These are phyloP conservation scores for Inosperma sp. DNA, from an alignment of 768 basidiomycete species.

Conservation along the genomic window DNA sequence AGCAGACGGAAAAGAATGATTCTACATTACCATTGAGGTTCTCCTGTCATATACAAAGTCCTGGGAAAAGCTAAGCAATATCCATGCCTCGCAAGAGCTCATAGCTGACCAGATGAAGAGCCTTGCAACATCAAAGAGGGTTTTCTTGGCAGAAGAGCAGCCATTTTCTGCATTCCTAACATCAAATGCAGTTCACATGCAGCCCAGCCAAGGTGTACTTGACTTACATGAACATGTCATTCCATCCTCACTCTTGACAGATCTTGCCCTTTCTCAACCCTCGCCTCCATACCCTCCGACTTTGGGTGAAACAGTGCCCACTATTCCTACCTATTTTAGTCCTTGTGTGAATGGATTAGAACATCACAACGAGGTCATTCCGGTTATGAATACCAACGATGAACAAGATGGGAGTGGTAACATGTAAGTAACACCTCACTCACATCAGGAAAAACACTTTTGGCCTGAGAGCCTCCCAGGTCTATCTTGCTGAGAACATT, in stretches of 20 bases:
- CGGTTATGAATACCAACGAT: neutral
- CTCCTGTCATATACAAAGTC: slow-evolving; percentile 21
- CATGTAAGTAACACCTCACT: neutral
- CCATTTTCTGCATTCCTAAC: neutral
- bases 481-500: too few species aligned
- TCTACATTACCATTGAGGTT: slow-evolving; percentile 22
- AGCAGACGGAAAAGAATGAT: slow-evolving; percentile 21
- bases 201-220: neutral
- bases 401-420: neutral
- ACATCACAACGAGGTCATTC: neutral
- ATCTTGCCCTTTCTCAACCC: neutral
- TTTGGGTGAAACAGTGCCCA: too few species aligned
- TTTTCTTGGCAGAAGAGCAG: neutral
- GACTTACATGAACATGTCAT: neutral
- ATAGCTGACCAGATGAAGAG: slow-evolving; percentile 9
- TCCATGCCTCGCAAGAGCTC: slow-evolving; percentile 22
- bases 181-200: neutral
- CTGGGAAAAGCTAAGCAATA: slow-evolving; percentile 22
- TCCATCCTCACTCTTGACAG: neutral
- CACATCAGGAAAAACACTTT: neutral
- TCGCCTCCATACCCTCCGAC: neutral
- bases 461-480: too few species aligned
- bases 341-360: neutral
- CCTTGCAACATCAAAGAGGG: neutral
- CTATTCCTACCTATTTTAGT: too few species aligned